These are phyloP conservation scores for Coprinopsis marcescibilis DNA, from an alignment of 768 basidiomycete genomes.

Conservation along the genomic window DNA sequence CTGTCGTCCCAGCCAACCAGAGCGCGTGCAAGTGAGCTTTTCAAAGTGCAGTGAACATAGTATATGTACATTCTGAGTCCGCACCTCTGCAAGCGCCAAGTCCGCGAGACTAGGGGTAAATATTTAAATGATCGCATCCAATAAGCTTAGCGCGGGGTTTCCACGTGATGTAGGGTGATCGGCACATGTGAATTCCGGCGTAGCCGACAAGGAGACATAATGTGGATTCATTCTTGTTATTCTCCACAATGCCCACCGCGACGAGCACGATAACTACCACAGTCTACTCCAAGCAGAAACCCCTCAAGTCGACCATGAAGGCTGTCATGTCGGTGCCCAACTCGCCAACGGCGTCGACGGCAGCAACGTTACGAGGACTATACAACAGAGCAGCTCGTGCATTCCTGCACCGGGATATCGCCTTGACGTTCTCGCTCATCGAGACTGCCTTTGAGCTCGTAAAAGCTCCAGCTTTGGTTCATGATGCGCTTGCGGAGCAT, in stretches of 20 bases:
- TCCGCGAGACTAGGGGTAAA: too few species aligned
- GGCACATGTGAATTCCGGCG: slow-evolving; percentile 6
- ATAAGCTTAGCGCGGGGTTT: too few species aligned
- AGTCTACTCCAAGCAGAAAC: slow-evolving; percentile 3
- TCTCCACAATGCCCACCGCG: slow-evolving; percentile 15
- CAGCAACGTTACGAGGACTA: slow-evolving; percentile 58
- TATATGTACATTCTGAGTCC: too few species aligned
- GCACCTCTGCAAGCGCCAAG: too few species aligned
- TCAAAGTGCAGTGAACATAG: too few species aligned
- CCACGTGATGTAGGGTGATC: too few species aligned
- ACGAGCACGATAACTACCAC: slow-evolving; percentile 13
- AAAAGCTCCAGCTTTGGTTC: slow-evolving; percentile 27
- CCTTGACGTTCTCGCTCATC: slow-evolving; percentile 60
- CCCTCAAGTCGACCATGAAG: slow-evolving; percentile 9
- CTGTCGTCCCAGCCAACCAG: too few species aligned
- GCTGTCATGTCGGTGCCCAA: background rate
- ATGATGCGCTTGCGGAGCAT: slow-evolving; percentile 42
- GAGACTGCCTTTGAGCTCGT: slow-evolving; percentile 65
- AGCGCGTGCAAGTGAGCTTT: too few species aligned
- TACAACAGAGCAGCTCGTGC: slow-evolving; percentile 75
- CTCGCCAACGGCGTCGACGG: slow-evolving; percentile 10
- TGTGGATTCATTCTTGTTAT: slow-evolving; percentile 3
- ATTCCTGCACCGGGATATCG: slow-evolving; percentile 68
- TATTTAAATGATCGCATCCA: too few species aligned
- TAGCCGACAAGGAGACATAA: background rate